Evolutionary conservation across 2,329 filamentous ascomycete genomes (phyloP).

Genomic region (Chaetomiaceae sp.): DNA sequence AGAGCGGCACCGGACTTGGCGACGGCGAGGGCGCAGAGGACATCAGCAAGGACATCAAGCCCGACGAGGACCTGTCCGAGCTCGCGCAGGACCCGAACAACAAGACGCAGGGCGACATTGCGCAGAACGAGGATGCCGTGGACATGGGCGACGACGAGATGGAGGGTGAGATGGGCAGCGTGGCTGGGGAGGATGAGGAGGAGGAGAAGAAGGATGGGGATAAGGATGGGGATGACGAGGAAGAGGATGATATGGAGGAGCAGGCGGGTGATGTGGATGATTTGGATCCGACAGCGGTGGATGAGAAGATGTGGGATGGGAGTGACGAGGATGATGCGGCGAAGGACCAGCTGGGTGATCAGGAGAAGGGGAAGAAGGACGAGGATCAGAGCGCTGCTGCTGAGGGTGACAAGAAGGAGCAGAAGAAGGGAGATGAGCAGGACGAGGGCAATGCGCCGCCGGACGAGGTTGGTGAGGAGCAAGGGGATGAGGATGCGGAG

Average conservation of each 20-base stretch:
- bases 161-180: slow-evolving; percentile 72
- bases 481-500: slow-evolving; percentile 51
- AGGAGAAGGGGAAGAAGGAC: slow-evolving; percentile 64
- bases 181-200: slow-evolving; percentile 57
- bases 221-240: slow-evolving; percentile 56
- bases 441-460: slow-evolving; percentile 36
- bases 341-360: slow-evolving; percentile 73
- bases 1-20: slow-evolving; percentile 87
- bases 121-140: slow-evolving; percentile 80
- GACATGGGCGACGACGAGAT: slow-evolving; percentile 90
- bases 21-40: slow-evolving; percentile 95
- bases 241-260: slow-evolving; percentile 76
- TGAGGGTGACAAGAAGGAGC: slow-evolving; percentile 52
- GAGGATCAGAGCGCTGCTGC: slow-evolving; percentile 52
- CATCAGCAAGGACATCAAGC: slow-evolving; percentile 93
- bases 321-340: slow-evolving; percentile 73
- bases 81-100: slow-evolving; percentile 79
- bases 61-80: slow-evolving; percentile 89
- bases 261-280: slow-evolving; percentile 89
- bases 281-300: slow-evolving; percentile 80
- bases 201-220: slow-evolving; percentile 58
- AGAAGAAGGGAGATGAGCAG: slow-evolving; percentile 42
- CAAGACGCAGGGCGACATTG: slow-evolving; percentile 60
- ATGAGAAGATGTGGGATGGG: slow-evolving; percentile 99
- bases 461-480: slow-evolving; percentile 48